Base-by-base conservation (phyloP, 2,329 filamentous ascomycete species). In the Aspergillus latus region DNA sequence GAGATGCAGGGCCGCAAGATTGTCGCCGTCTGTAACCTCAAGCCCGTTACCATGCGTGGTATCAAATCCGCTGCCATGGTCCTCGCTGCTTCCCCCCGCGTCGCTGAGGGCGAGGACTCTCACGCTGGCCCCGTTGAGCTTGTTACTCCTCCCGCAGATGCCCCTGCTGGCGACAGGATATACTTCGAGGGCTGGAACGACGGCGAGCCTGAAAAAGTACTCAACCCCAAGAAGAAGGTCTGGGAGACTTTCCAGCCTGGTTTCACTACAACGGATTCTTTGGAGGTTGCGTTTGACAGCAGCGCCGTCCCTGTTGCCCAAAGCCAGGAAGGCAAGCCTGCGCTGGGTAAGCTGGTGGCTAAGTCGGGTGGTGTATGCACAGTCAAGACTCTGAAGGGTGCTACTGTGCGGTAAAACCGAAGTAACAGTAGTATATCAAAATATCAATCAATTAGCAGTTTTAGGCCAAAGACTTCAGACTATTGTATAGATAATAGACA, bases 181-280 rank as follows among this genome's bases (percentile, higher is more conserved):
- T 92, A 82, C 82, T 99, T 99, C 72, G 90, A 97, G 72, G 94
- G 94, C 47, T 99, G 90, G 87, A 68, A 64, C 44, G 83, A 90
- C 74, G 92, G 91, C 58, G 89, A 96, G 80, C 92, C 94, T 0
- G 93, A 99, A 82, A 88, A 88, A 60, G 85, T 93, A 51, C 83
- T 99, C 56, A 99, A 97, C 82, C 94, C 94, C 57, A 99, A 99
- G 88, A 97, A 97, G 87, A 97, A 97, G 87, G 81, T 97, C 59
- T 97, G 93, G 92, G 94, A 99, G 82, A 90, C 84, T 8, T 90
- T 96, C 77, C 93, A 97, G 82, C 92, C 92, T 1, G 94, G 93
- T 0, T 97, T 97, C 78, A 96, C 90, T 30, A 99, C 93, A 6
- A 96, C 88, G 1, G 88, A 88, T 6, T 76, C 75, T 46, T 80